Evolutionary conservation across 805 yeast species (phyloP), one percentile per base, ranked within the genome.

Genomic region (Wickerhamiella kurtzmanii): DNA sequence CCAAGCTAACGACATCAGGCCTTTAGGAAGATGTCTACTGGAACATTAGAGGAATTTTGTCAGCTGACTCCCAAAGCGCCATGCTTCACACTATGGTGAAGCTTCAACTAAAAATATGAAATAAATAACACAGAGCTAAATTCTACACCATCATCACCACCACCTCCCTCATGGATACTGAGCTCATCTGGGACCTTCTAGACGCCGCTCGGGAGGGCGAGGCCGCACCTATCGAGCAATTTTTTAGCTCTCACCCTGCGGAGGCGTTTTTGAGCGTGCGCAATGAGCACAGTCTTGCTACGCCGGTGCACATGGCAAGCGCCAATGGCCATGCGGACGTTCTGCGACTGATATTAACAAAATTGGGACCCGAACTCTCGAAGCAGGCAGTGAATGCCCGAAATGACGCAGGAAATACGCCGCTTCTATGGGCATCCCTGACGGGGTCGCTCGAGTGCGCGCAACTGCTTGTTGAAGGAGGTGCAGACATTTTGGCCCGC

Each of bases 361-460:
- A 76, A 22, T 48, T 79, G 3, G 57, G 72, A 0, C 62, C 67
- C 28, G 66, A 62, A 5, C 53, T 53, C 36, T 52, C 55, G 20
- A 63, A 60, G n/a, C 52, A 55, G 15, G 63, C 74, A 37, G 71
- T 77, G 17, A 73, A 76, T 50, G 58, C 64, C 17, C 71, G 68
- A 47, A 92, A 92, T 60, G 82, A 76, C 44, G 76, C 82, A 18
- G 98, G 97, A 1, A 92, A 92, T 62, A 88, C 98, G 0, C 82
- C 97, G 1, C 70, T 92, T 53, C 97, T 92, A 62, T 92, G 99
- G 99, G 96, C 97, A 0, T 74, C 94, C 0, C 74, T 78, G 53
- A 87, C 84, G 57, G 97, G 96, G 1, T 87, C 87, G 56, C 63
- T 85, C 48, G 79, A 74, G 2, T 68, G 80, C 6, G 89, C 85